Base-by-base conservation (phyloP, 2,329 filamentous ascomycete species). In the Pseudonectria foliicola region DNA sequence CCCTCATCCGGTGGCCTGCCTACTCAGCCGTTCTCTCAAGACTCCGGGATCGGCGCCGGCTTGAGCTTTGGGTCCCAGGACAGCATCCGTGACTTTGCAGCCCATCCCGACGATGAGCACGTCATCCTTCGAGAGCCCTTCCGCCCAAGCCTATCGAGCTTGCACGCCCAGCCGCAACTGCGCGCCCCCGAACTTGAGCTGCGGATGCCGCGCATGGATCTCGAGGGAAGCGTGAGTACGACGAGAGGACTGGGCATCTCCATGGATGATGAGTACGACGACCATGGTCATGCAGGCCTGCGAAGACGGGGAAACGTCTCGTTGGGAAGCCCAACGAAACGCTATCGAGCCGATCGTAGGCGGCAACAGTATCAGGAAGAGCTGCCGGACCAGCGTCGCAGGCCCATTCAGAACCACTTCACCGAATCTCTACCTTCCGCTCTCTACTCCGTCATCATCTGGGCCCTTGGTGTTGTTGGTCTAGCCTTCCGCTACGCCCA, bases 401-500 rank as follows among this genome's bases (percentile, higher is more conserved):
- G 27, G 16, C 47, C 52, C 5, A 36, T 63, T 14, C 43, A 47
- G 10, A 49, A 59, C 3, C 53, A 57, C 16, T 35, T 70, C 11
- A 48, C 56, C 0, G 45, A 56, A 10, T 60, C 60, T 2, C 38
- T 67, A 3, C 64, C 65, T 0, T 48, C 52, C 3, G 57, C 61
- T 6, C 6, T 70, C 7, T 62, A 64, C 35, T 57, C 64, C 27
- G 55, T 60, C 3, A 39, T 66, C 5, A 52, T 54, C 13, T 84
- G 80, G 68, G 38, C 64, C 3, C 42, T 74, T 3, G 74, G 74
- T 21, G 64, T 85, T 12, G 40, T 83, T 10, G 64, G 64, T 5
- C 68, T 79, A 35, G 73, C 78, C 3, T 66, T 86, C 31, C 65
- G 69, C 13, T 73, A 78, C 35, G 63, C 79, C 3, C 81, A 84